Percentiles rank a stretch among this genome's conserved stretches.
phyloP scores from a whole-genome alignment of 148 eudicot species.

The Talinum fruticosum region DNA sequence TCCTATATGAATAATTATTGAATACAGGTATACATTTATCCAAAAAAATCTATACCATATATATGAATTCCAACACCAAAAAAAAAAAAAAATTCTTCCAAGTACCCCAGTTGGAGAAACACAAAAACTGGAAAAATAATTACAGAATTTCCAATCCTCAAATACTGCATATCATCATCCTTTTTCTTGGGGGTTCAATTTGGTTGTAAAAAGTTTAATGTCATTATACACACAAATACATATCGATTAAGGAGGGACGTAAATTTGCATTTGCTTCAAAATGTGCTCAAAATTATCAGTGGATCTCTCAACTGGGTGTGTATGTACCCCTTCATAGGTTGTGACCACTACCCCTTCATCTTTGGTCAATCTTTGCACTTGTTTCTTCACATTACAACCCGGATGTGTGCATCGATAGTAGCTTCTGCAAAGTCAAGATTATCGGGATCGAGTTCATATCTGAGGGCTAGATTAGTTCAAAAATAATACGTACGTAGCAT shows the following conservation, averaged over 20 bases:
- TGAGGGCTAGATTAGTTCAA: neutral
- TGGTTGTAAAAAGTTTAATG: neutral
- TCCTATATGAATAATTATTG: too few species aligned
- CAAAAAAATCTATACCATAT: neutral
- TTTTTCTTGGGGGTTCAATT: neutral
- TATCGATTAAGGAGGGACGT: constrained; percentile 32
- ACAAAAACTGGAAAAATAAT: neutral
- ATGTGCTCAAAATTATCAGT: constrained; percentile 47
- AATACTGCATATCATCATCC: neutral
- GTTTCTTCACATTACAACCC: constrained; percentile 49
- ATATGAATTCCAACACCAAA: neutral
- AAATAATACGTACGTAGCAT: neutral
- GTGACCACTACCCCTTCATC: constrained; percentile 37
- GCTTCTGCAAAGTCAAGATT: neutral
- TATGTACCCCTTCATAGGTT: constrained; percentile 35
- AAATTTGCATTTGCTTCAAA: constrained; percentile 51
- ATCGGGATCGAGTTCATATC: neutral
- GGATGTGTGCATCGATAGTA: constrained; percentile 35
- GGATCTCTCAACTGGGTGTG: constrained; percentile 42
- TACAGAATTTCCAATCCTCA: neutral
- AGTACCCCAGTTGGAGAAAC: neutral
- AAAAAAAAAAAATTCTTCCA: neutral
- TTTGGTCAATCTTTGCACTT: constrained; percentile 42
- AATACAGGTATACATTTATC: neutral
- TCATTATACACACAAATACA: neutral